These are phyloP conservation scores for Lindgomyces ingoldianus DNA, from an alignment of 495 filamentous ascomycete genomes.

Conservation along the genomic window DNA sequence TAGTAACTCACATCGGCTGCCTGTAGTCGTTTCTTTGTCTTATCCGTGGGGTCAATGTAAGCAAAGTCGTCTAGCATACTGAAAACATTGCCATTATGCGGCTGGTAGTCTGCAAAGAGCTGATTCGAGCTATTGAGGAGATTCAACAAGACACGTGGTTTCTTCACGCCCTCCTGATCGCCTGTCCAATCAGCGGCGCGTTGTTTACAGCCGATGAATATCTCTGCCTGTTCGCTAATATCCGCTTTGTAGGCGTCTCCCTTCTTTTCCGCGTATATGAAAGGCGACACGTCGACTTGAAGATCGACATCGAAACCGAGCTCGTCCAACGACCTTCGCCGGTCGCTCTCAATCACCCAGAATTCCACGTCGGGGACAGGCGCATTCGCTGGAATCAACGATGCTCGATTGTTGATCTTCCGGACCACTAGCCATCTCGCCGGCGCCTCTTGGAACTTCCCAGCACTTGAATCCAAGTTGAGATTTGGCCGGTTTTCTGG, in stretches of 20 bases:
- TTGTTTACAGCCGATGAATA: constrained; percentile 53
- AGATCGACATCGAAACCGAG: constrained; percentile 46
- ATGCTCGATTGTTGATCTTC: not conserved
- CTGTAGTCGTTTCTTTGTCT: not conserved
- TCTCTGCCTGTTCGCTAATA: constrained; percentile 51
- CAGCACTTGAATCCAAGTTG: not conserved
- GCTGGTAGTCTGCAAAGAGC: constrained; percentile 55
- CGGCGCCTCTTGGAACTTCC: constrained; percentile 1
- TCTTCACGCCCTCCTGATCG: not conserved
- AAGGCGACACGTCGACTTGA: constrained; percentile 54
- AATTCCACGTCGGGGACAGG: constrained; percentile 37
- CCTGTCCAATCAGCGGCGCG: constrained; percentile 21
- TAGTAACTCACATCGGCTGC: constrained; percentile 50
- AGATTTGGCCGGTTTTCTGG: not conserved
- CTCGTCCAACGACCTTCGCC: constrained; percentile 42
- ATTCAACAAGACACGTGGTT: constrained; percentile 37
- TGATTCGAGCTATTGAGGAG: constrained; percentile 49
- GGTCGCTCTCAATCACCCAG: constrained; percentile 57
- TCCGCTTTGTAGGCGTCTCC: not conserved
- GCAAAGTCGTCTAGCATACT: constrained; percentile 51
- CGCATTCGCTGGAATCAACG: no score
- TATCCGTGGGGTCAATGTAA: constrained; percentile 32
- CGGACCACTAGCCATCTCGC: constrained; percentile 19
- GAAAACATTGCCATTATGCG: constrained; percentile 56
- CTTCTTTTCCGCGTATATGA: constrained; percentile 38